A percentile compares a stretch with the other conserved stretches of the same genome.
These are phyloP conservation scores for Gynostemma pentaphyllum DNA, from an alignment of 306 rosid genomes.

Conservation along the genomic window DNA sequence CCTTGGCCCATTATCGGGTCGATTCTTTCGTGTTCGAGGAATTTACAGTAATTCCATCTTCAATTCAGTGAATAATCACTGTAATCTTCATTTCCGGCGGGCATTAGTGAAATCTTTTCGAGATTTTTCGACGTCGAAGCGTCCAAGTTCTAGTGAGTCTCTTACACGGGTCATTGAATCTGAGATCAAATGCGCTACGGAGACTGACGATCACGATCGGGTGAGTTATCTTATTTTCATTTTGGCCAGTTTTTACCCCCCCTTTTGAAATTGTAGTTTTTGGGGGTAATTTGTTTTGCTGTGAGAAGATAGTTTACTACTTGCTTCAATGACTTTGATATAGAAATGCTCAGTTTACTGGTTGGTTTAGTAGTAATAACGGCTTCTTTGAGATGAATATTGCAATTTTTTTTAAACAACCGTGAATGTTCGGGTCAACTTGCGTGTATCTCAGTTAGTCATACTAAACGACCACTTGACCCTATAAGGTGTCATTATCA, in stretches of 20 bases:
- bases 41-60: constrained; percentile 20
- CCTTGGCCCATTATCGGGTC: constrained; percentile 31
- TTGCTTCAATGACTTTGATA: not conserved
- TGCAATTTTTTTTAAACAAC: no score
- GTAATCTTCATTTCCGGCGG: not conserved
- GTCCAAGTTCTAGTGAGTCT: constrained; percentile 36
- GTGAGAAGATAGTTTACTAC: not conserved
- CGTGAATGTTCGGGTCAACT: no score
- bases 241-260: no score
- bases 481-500: no score
- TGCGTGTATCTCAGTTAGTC: no score
- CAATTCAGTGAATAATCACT: constrained; percentile 29
- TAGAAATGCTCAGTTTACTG: not conserved
- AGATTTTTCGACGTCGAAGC: constrained; percentile 39
- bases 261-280: not conserved
- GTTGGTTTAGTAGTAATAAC: not conserved
- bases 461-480: no score
- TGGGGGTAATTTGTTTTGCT: not conserved
- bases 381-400: no score
- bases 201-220: constrained; percentile 37
- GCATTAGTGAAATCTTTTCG: constrained; percentile 23
- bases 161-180: constrained; percentile 50
- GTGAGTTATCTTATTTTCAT: constrained; percentile 19
- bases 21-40: constrained; percentile 23
- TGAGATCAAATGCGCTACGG: constrained; percentile 54